These are phyloP conservation scores for Dactylellina sp. DNA, from an alignment of 2,329 filamentous ascomycete genomes.

Conservation along the genomic window DNA sequence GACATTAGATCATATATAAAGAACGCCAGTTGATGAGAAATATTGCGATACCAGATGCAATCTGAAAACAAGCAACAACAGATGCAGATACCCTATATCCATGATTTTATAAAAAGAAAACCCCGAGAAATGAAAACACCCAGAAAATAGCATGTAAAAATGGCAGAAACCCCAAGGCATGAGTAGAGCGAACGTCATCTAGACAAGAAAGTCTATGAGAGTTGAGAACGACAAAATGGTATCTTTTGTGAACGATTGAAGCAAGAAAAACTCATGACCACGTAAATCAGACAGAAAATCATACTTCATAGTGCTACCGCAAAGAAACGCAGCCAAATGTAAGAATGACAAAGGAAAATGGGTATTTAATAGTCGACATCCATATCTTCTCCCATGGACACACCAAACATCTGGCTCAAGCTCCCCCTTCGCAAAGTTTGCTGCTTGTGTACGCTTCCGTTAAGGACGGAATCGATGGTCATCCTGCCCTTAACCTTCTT, in stretches of 20 bases:
- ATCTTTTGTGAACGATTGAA: constrained; percentile 5
- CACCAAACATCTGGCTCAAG: constrained; percentile 53
- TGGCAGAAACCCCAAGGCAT: background rate
- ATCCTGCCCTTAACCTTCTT: constrained; percentile 52
- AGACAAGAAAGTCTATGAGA: constrained; percentile 4
- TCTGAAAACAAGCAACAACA: background rate
- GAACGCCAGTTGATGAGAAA: background rate
- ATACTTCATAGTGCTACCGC: too few species aligned
- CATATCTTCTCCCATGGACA: constrained; percentile 46
- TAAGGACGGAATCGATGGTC: constrained; percentile 53
- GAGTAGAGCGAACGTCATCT: constrained; percentile 6
- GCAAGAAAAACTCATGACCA: constrained; percentile 4
- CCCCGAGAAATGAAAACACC: constrained; percentile 4
- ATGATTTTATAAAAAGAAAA: too few species aligned
- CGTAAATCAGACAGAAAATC: background rate
- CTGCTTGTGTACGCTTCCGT: constrained; percentile 35
- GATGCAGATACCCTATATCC: background rate
- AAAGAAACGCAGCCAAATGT: too few species aligned
- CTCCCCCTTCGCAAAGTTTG: constrained; percentile 31
- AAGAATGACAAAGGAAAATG: constrained; percentile 18
- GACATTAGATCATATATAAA: background rate
- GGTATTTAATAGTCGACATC: constrained; percentile 46
- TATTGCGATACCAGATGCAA: constrained; percentile 8
- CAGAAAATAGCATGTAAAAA: constrained; percentile 2
- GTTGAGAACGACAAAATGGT: constrained; percentile 15